Evolutionary conservation across 176 grass and related monocot species (phyloP).

Genomic region (Cenchrus fungigraminus): DNA sequence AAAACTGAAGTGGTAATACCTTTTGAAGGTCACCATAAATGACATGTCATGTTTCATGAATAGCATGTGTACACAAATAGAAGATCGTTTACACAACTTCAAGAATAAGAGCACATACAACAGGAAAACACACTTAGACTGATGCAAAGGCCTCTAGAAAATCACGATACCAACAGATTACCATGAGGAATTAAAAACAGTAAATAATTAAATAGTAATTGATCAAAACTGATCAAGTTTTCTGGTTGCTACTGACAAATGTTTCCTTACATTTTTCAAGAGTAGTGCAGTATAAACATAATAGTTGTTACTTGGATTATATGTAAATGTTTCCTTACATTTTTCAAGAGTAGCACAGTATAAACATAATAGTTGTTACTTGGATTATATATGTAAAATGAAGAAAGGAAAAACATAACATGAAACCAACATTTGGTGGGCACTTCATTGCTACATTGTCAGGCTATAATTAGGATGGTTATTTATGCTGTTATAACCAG

Average conservation of each 20-base stretch:
- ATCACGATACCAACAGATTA: background rate
- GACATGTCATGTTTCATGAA: background rate
- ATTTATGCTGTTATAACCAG: background rate
- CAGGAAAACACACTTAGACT: background rate
- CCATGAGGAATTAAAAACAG: background rate
- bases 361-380: background rate
- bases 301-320: background rate
- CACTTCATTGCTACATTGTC: background rate
- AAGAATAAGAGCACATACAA: background rate
- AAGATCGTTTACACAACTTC: background rate
- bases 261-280: constrained; percentile 2
- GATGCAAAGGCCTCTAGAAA: background rate
- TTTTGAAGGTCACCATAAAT: background rate
- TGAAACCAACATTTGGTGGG: background rate
- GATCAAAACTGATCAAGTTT: background rate
- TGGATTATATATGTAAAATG: background rate
- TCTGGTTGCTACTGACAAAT: background rate
- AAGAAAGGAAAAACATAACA: background rate
- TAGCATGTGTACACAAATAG: background rate
- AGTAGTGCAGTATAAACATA: background rate
- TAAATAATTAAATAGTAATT: background rate
- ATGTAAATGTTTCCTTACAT: background rate
- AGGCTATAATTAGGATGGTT: background rate
- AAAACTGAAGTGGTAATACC: background rate
- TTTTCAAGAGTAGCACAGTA: background rate